Base-by-base conservation (phyloP, 75 land plant genomes). In the Larix kaempferi region DNA sequence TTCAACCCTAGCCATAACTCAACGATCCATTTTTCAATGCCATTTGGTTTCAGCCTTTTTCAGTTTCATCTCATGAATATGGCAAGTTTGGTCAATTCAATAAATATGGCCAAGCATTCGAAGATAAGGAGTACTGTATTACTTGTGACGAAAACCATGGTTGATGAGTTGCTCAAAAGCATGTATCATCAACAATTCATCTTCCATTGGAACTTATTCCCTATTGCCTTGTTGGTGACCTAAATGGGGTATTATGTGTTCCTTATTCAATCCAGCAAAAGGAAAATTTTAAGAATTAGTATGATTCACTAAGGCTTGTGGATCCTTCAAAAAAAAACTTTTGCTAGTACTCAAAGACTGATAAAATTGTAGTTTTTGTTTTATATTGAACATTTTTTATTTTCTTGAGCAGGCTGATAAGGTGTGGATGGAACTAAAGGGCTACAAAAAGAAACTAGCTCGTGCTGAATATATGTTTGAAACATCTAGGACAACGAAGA, bases 401-500 rank as follows among this genome's bases (percentile, higher is more conserved):
- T 15, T 78, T 71, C 17, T 57, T 65, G 13, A 76, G 16, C 81
- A 94, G 98, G 92, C 78, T 15, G 78, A 78, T 67, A 91, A 92
- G 80, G 59, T 92, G 4, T 92, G 89, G 89, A 59, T 66, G 33
- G 79, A 92, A 80, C 71, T 94, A 73, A 86, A 92, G 78, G 83
- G 73, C 5, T 89, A 85, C 78, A 90, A 83, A 75, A 90, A 85
- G 79, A 94, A 91, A 57, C 86, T 96, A 58, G 90, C 78, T 57
- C 91, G 79, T 63, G 89, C 93, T 11, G 94, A 94, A 81, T 86
- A 80, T 55, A 78, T 89, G 14, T 94, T 73, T 80, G 90, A 77
- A 55, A 64, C 78, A 65, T 88, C 90, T n/a, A 89, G 90, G 64
- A 78, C 85, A 8, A 35, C 29, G n/a, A 65, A 71, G 71, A 85